Conservation (phyloP, 306 rosid genomes). For the Luffa aegyptiaca region DNA sequence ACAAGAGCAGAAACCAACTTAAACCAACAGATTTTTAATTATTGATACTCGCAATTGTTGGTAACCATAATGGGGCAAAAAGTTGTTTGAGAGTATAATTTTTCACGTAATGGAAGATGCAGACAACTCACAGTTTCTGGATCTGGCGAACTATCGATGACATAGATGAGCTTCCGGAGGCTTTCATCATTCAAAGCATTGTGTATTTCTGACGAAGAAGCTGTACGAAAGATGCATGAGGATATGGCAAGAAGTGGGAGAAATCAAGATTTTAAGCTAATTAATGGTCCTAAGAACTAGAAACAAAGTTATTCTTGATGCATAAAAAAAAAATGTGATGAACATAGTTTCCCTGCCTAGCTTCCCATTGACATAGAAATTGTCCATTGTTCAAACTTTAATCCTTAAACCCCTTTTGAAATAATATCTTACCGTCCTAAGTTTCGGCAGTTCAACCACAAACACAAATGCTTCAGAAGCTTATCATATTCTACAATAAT, state of each 20-base stretch:
- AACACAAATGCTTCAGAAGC: not conserved
- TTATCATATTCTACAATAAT: not conserved
- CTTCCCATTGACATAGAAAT: not conserved
- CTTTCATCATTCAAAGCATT: too few species aligned
- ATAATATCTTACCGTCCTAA: not conserved
- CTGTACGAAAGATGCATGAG: too few species aligned
- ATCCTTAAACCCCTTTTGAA: not conserved
- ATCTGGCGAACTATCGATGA: too few species aligned
- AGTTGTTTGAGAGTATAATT: not conserved
- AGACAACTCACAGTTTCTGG: too few species aligned
- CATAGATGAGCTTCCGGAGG: too few species aligned
- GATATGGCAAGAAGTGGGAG: too few species aligned
- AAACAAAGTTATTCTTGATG: not conserved
- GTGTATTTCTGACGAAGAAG: too few species aligned
- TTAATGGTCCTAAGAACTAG: not conserved
- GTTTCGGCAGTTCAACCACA: not conserved
- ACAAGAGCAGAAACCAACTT: not conserved
- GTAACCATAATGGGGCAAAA: not conserved
- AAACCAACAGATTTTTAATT: too few species aligned
- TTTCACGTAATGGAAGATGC: too few species aligned
- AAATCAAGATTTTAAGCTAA: not conserved
- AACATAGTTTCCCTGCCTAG: not conserved
- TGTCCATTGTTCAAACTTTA: not conserved
- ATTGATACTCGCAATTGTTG: too few species aligned
- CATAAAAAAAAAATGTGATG: not conserved